Evolutionary conservation across 2,329 filamentous ascomycete genomes (phyloP).

Genomic region (Hypoxylon sp.): DNA sequence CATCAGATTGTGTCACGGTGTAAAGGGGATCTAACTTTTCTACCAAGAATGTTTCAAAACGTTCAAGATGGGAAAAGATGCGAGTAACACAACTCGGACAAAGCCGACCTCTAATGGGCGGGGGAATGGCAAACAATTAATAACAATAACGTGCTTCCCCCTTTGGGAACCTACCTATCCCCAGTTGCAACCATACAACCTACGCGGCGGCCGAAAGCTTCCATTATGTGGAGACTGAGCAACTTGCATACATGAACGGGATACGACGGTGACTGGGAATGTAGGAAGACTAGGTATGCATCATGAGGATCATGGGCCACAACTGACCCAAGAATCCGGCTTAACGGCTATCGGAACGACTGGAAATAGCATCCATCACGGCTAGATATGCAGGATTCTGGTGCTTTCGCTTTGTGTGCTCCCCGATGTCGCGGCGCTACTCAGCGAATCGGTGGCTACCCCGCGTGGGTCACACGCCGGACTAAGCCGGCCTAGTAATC

Average conservation of each 20-base stretch:
- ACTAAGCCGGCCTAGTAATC: constrained; percentile 38
- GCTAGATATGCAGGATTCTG: constrained; percentile 13
- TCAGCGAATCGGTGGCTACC: constrained; percentile 40
- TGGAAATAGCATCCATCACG: constrained; percentile 1
- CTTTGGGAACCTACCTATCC: constrained; percentile 24
- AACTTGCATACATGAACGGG: constrained; percentile 24
- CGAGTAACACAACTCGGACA: constrained; percentile 12
- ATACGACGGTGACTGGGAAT: constrained; percentile 31
- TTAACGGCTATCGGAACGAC: constrained; percentile 20
- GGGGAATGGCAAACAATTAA: constrained; percentile 34
- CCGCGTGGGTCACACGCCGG: constrained; percentile 35
- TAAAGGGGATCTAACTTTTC: constrained; percentile 15
- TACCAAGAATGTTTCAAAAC: constrained; percentile 2
- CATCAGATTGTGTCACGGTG: constrained; percentile 10
- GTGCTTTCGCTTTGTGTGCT: constrained; percentile 12
- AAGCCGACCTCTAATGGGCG: constrained; percentile 25
- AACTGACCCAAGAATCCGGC: constrained; percentile 6
- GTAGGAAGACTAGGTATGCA: constrained; percentile 29
- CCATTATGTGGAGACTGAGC: constrained; percentile 28
- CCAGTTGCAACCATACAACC: constrained; percentile 36
- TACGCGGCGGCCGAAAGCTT: constrained; percentile 31
- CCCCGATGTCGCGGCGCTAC: constrained; percentile 42
- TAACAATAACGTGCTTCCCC: constrained; percentile 22
- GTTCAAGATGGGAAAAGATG: constrained; percentile 11
- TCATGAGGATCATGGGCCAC: constrained; percentile 15